Conservation (phyloP, 306 rosid genomes). For the Notholithocarpus densiflorus region DNA sequence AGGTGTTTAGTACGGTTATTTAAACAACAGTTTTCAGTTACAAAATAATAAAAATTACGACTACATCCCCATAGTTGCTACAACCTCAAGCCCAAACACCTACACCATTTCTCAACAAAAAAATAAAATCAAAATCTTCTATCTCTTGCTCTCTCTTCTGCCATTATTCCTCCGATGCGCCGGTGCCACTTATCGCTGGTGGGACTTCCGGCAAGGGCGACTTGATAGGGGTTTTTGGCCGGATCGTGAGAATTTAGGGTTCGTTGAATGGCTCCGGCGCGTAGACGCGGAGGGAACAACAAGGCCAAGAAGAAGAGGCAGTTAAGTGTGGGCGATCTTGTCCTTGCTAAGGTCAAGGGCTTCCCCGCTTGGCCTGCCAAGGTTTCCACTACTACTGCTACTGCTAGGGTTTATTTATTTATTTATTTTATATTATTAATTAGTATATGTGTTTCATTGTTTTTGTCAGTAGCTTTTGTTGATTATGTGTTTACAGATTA, state of each 20-base stretch:
- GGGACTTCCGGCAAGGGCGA: slow-evolving; percentile 10
- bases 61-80: too few species aligned
- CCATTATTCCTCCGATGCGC: slow-evolving; percentile 22
- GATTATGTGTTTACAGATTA: slow-evolving; percentile 59
- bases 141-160: slow-evolving; percentile 1
- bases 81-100: too few species aligned
- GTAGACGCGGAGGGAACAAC: slow-evolving; percentile 89
- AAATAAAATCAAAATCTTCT: background rate
- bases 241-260: slow-evolving; percentile 9
- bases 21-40: too few species aligned
- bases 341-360: slow-evolving; percentile 99
- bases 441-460: too few species aligned
- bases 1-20: too few species aligned
- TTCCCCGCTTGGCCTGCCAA: slow-evolving; percentile 97
- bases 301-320: slow-evolving; percentile 65
- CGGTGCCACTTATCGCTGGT: slow-evolving; percentile 31
- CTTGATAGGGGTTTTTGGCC: slow-evolving; percentile 53
- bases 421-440: too few species aligned
- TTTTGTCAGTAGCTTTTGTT: slow-evolving; percentile 7
- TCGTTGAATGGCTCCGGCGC: slow-evolving; percentile 73
- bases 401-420: background rate
- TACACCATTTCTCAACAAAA: too few species aligned
- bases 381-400: slow-evolving; percentile 33
- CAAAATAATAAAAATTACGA: too few species aligned
- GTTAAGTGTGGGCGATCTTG: slow-evolving; percentile 91